Percentiles rank a stretch among this genome's conserved stretches.
Conservation (phyloP, 1,139 yeast genomes). For the Blastobotrys malaysiensis region DNA sequence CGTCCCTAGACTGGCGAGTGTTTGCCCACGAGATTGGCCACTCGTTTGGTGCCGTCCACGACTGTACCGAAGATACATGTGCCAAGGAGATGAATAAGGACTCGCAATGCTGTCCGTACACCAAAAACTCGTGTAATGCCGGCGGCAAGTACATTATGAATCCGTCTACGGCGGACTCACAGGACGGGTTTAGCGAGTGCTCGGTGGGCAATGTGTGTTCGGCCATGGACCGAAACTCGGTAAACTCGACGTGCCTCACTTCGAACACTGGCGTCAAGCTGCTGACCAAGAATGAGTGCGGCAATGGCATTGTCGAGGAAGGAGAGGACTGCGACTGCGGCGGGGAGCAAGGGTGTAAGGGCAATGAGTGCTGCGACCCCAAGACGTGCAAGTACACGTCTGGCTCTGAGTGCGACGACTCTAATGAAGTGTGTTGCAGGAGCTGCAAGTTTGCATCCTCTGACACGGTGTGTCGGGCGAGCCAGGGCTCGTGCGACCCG, state of each 20-base stretch:
- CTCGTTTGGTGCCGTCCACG: conserved; percentile 41
- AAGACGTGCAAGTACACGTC: conserved; percentile 33
- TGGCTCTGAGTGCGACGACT: conserved; percentile 36
- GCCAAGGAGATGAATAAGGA: conserved; percentile 26
- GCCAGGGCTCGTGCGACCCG: conserved; percentile 36
- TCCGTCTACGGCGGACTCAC: conserved; percentile 32
- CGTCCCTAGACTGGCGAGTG: conserved; percentile 35
- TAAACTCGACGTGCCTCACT: conserved; percentile 34
- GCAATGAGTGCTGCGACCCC: conserved; percentile 35
- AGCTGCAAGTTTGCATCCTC: conserved; percentile 32
- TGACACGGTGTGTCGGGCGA: conserved; percentile 30
- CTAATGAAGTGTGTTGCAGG: conserved; percentile 34
- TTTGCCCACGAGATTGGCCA: conserved; percentile 41
- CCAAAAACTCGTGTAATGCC: conserved; percentile 30
- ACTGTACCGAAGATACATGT: conserved; percentile 36
- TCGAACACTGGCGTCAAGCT: conserved; percentile 33
- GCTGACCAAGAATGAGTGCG: conserved; percentile 34
- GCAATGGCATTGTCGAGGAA: conserved; percentile 39
- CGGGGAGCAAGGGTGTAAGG: conserved; percentile 34
- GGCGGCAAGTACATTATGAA: conserved; percentile 36
- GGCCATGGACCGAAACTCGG: conserved; percentile 28
- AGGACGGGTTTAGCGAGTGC: conserved; percentile 33
- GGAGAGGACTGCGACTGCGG: conserved; percentile 42
- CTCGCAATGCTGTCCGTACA: conserved; percentile 35
- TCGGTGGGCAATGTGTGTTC: conserved; percentile 36